A percentile compares a stretch with the other conserved stretches of the same genome.
phyloP scores from a whole-genome alignment of 116 monocot species.

The Posidonia oceanica region DNA sequence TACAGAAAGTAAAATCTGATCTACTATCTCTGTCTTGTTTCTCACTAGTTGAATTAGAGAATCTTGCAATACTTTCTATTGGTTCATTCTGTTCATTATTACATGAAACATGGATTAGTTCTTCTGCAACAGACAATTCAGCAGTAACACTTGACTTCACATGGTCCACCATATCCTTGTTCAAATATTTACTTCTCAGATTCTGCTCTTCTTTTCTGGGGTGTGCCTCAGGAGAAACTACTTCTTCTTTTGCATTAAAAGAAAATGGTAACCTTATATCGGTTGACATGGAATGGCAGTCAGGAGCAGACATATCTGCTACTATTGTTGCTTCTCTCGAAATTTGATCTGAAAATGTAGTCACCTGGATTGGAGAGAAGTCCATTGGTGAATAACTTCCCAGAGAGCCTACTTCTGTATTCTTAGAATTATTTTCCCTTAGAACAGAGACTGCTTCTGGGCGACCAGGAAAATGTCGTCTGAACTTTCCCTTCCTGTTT shows the following conservation, averaged over 20 bases:
- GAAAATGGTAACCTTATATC: constrained; percentile 15
- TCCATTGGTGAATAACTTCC: constrained; percentile 86
- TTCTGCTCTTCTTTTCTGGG: constrained; percentile 18
- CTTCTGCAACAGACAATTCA: too few relatives aligned
- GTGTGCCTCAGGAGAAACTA: constrained; percentile 19
- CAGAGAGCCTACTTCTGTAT: constrained; percentile 18
- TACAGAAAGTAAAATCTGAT: constrained; percentile 16
- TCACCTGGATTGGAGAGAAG: constrained; percentile 78
- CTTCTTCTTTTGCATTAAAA: constrained; percentile 16
- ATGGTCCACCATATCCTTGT: background rate
- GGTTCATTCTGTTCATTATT: constrained; percentile 3
- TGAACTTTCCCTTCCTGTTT: constrained; percentile 30
- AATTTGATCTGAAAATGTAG: constrained; percentile 17
- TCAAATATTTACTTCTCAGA: constrained; percentile 7
- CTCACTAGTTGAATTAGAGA: constrained; percentile 7
- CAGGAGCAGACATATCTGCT: constrained; percentile 22
- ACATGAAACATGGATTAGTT: background rate
- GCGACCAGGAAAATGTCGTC: constrained; percentile 12
- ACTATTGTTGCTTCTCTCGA: constrained; percentile 27
- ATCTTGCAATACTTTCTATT: constrained; percentile 15
- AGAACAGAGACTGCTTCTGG: constrained; percentile 11
- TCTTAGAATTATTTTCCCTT: constrained; percentile 16
- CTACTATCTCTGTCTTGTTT: constrained; percentile 9
- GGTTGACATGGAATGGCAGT: constrained; percentile 10
- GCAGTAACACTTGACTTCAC: too few relatives aligned